Base-by-base conservation (phyloP, 192 early-diverging fungal genomes). In the Umbelopsis vinacea region DNA sequence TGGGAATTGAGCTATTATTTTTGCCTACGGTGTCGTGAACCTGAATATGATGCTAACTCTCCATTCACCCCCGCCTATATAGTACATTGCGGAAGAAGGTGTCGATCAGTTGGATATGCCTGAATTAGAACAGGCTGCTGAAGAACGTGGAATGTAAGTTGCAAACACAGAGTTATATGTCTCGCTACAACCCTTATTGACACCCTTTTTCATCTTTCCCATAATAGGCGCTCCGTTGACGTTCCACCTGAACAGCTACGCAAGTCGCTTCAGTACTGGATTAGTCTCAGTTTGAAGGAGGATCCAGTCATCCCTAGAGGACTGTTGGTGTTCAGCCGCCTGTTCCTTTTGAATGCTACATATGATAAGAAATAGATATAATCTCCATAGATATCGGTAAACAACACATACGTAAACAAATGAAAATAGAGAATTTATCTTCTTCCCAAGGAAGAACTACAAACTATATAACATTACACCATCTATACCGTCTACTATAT, bases 61-160 rank as follows among this genome's bases (percentile, higher is more conserved):
- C 6, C 40, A 7, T 43, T 43, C 40, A 11, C 11, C 40, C 40
- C 5, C 40, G 40, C 1, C 40, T 43, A 26, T 23, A n/a, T 33
- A 81, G 79, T 66, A 85, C 50, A 52, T 86, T 26, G 71, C 76
- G 0, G 76, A 80, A 43, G 81, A 87, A 15, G 80, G 81, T 24
- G 68, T 87, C 0, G 81, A 87, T 29, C 69, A 67, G 0, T 52
- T 87, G 46, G 75, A 69, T 2, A 68, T 72, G 6, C 8, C 67
- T 43, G 85, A 87, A 53, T 54, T 87, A 19, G 78, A 83, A 21
- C 43, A 81, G 15, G 85, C 82, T 5, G 74, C 74, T 35, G 85
- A 87, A 68, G 85, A 87, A 68, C 83, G 85, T 66, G 85, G 85
- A 17, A 85, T 87, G 85, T 78, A 66, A 74, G 76, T 54, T 7